Conservation (phyloP, 2,329 filamentous ascomycete genomes). For the Dactylellina parvicollis region DNA sequence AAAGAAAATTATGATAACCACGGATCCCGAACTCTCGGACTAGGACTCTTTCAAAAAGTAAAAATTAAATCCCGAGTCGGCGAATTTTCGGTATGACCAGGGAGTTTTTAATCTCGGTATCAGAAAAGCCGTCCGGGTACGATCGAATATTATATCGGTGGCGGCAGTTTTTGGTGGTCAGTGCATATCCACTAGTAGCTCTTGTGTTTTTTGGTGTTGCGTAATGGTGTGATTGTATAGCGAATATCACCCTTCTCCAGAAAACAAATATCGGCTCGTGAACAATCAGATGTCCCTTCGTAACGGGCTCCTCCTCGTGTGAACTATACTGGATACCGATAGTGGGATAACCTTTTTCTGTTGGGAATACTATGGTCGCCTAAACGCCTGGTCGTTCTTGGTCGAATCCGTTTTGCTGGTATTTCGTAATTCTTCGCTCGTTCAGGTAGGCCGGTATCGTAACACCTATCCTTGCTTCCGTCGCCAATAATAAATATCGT, state of each 20-base stretch:
- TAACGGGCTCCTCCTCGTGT: neutral
- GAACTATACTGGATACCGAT: neutral
- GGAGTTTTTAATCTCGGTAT: constrained; percentile 9
- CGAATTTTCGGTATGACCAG: constrained; percentile 29
- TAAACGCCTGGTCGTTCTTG: neutral
- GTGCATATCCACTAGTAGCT: too few relatives aligned
- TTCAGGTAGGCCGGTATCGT: constrained; percentile 11
- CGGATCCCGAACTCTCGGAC: too few relatives aligned
- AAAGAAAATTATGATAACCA: too few relatives aligned
- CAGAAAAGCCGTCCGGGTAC: neutral
- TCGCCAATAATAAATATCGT: neutral
- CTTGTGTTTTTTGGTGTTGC: neutral
- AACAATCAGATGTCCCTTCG: constrained; percentile 15
- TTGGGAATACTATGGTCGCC: neutral
- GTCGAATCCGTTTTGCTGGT: constrained; percentile 1
- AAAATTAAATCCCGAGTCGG: constrained; percentile 3
- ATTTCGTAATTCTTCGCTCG: constrained; percentile 19
- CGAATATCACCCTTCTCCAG: constrained; percentile 13
- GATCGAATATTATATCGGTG: neutral
- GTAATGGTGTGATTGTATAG: constrained; percentile 35
- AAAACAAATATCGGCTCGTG: constrained; percentile 26
- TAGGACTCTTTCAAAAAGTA: too few relatives aligned
- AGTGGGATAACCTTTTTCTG: neutral
- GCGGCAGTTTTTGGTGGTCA: too few relatives aligned
- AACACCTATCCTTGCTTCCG: neutral